Percentiles rank a stretch among this genome's conserved stretches.
Evolutionary conservation across 2,329 filamentous ascomycete species (phyloP).

Genomic region (Apiospora phragmitis): DNA sequence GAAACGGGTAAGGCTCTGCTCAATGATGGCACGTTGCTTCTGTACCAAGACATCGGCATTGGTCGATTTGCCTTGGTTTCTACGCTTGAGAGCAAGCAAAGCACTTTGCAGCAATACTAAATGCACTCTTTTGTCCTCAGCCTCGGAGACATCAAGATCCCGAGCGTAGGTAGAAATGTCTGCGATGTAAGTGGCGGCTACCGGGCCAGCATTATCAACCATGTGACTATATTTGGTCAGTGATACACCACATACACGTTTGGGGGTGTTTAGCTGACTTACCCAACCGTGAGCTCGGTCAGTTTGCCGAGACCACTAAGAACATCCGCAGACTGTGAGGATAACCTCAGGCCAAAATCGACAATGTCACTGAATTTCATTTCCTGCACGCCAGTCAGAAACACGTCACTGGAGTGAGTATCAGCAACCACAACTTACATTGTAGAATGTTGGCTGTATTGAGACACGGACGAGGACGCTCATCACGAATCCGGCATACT

Average conservation of each 20-base stretch:
- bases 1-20: constrained; percentile 22
- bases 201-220: constrained; percentile 22
- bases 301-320: constrained; percentile 26
- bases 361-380: constrained; percentile 32
- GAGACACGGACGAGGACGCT: constrained; percentile 30
- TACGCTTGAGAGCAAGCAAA: constrained; percentile 19
- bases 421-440: constrained; percentile 20
- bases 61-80: constrained; percentile 10
- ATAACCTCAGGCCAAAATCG: constrained; percentile 23
- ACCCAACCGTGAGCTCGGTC: constrained; percentile 29
- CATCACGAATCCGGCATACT: constrained; percentile 25
- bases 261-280: constrained; percentile 21
- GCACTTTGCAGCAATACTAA: constrained; percentile 29
- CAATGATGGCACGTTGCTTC: constrained; percentile 25
- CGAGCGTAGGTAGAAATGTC: constrained; percentile 25
- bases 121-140: constrained; percentile 15
- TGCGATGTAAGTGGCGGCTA: constrained; percentile 25
- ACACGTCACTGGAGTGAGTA: neutral
- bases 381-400: constrained; percentile 21
- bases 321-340: constrained; percentile 16
- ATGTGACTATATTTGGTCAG: constrained; percentile 29
- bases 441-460: constrained; percentile 34
- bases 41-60: constrained; percentile 18
- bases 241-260: constrained; percentile 22
- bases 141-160: constrained; percentile 17